phyloP scores from a whole-genome alignment of 2,329 filamentous ascomycete species.

The Cladosporium oxysporum region DNA sequence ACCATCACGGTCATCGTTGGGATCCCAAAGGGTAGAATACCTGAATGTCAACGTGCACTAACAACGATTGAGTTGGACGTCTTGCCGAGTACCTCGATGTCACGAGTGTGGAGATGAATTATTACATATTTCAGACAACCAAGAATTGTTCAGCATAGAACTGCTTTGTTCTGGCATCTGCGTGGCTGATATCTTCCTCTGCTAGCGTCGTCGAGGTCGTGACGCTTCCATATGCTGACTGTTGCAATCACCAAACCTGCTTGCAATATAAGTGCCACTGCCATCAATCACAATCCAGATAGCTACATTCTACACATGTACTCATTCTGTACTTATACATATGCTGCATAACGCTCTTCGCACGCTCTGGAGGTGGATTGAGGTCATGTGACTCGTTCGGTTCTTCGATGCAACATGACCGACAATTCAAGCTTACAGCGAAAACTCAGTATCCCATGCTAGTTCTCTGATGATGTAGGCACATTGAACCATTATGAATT shows the following conservation, averaged over 20 bases:
- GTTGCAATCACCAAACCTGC: neutral
- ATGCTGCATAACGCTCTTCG: neutral
- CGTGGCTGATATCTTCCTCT: neutral
- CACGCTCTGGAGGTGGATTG: neutral
- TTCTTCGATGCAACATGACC: neutral
- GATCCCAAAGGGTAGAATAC: neutral
- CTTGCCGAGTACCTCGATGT: neutral
- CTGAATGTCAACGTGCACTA: conserved; percentile 5
- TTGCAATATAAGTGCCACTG: neutral
- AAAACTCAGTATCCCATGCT: neutral
- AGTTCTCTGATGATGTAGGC: neutral
- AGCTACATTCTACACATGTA: neutral
- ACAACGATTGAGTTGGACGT: neutral
- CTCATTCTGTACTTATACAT: neutral
- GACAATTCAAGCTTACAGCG: neutral
- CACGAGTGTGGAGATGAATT: neutral
- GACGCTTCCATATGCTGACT: neutral
- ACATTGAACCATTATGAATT: neutral
- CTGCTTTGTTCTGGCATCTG: neutral
- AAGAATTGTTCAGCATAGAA: neutral
- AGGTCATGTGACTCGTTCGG: neutral
- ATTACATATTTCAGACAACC: neutral
- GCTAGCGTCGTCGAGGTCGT: neutral
- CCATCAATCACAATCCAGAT: neutral
- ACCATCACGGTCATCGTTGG: conserved; percentile 10